phyloP scores from a whole-genome alignment of 352 stramenopile genomes.

The Globisporangium emineosum region DNA sequence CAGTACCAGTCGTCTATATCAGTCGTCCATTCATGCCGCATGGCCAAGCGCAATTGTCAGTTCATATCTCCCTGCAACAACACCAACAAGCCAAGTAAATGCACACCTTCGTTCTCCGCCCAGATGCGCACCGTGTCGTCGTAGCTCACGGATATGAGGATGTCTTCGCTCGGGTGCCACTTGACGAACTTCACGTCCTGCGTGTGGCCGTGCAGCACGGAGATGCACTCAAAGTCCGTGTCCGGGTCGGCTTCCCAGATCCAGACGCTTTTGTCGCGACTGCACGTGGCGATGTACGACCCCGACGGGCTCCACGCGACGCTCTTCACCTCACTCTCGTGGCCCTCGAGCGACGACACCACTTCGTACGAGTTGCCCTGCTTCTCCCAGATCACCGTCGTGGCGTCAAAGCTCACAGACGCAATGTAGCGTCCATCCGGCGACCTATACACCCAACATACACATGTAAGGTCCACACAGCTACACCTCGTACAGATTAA shows the following conservation, averaged over 20 bases:
- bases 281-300: constrained; percentile 94
- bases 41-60: neutral
- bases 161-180: constrained; percentile 89
- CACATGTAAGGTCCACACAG: neutral
- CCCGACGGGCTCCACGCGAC: constrained; percentile 94
- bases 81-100: neutral
- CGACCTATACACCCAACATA: constrained; percentile 35
- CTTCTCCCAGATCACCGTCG: constrained; percentile 94
- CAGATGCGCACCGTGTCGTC: constrained; percentile 96
- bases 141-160: constrained; percentile 91
- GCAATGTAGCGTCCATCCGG: constrained; percentile 86
- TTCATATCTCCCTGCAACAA: neutral
- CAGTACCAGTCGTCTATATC: constrained; percentile 95
- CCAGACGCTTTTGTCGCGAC: constrained; percentile 98
- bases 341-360: constrained; percentile 95
- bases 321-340: constrained; percentile 98
- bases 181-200: constrained; percentile 96
- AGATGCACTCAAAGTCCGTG: constrained; percentile 97
- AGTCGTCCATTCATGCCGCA: neutral
- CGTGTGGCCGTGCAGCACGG: constrained; percentile 94
- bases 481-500: too few species aligned
- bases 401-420: constrained; percentile 96
- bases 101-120: constrained; percentile 87
- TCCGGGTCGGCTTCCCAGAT: constrained; percentile 96
- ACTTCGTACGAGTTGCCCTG: constrained; percentile 89